A percentile compares a stretch with the other conserved stretches of the same genome.
phyloP scores from a whole-genome alignment of 139 green algal species.

The Yamagishiella unicocca region DNA sequence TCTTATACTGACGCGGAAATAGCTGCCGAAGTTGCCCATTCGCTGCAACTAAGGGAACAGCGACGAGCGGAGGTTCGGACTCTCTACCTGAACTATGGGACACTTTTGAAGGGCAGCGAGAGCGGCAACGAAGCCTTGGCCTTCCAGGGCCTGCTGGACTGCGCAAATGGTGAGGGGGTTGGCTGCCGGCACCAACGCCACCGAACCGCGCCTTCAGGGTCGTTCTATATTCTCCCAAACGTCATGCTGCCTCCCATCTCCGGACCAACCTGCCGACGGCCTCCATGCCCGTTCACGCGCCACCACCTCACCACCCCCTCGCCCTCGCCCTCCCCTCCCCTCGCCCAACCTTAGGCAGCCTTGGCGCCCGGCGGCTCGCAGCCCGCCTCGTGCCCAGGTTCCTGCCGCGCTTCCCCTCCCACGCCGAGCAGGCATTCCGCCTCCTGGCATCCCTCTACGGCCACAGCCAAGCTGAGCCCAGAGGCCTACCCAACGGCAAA shows the following conservation, averaged over 20 bases:
- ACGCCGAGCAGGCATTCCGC: slow-evolving; percentile 42
- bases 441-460: slow-evolving; percentile 52
- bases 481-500: background rate
- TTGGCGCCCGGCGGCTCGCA: slow-evolving; percentile 55
- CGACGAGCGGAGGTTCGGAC: slow-evolving; percentile 19
- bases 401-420: slow-evolving; percentile 56
- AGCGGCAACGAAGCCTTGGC: slow-evolving; percentile 11
- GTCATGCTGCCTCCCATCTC: no score
- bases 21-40: background rate
- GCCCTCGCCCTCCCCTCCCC: background rate
- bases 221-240: no score
- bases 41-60: slow-evolving; percentile 1
- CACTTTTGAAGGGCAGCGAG: slow-evolving; percentile 7
- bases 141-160: slow-evolving; percentile 44
- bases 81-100: slow-evolving; percentile 35
- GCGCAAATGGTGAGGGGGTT: slow-evolving; percentile 17
- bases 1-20: background rate
- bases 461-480: background rate
- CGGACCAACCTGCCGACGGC: no score
- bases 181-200: background rate
- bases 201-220: no score
- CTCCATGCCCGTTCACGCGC: no score
- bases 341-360: slow-evolving; percentile 19
- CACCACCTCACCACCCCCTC: background rate
- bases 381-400: slow-evolving; percentile 69